Evolutionary conservation across 257 asterid species (phyloP), one percentile per base, ranked within the genome.

Genomic region (Solanum rostratum): DNA sequence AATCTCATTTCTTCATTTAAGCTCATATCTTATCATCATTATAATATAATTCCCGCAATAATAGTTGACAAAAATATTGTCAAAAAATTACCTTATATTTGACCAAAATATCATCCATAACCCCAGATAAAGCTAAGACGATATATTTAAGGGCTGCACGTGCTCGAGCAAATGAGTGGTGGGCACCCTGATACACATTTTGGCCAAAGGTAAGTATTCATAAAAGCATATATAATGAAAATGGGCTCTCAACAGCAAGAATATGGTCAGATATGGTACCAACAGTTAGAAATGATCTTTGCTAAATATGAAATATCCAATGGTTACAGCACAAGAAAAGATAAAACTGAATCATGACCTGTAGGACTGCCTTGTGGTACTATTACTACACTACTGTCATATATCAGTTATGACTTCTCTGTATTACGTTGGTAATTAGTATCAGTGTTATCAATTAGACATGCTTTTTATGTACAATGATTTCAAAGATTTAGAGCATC

Each of bases 121-220:
- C 91, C 30, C 97, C 99, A 88, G 99, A 97, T 76, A 97, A 88
- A 16, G 97, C 98, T 88, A 97, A 87, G 87, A 97, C 92, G 79
- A 95, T 88, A 83, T 92, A 97, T 88, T 93, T 97, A 90, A 97
- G 94, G 86, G 98, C 98, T 18, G 99, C 97, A 84, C 96, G 94
- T 86, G 96, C 97, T 89, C 93, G 97, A 85, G 93, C 84, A 88
- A 91, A 86, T 55, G 95, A 93, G 83, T 68, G 52, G 30, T 88
- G 93, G 85, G 96, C 90, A 87, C 96, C 97, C 99, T 97, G 94
- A 85, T 57, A 86, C 80, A 82, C 49, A 73, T 76, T 22, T 46
- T 74, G 22, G 55, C 7, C 81, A 76, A 24, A 49, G 43, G 15
- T 76, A 70, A 86, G 71, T 20, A 73, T 30, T 80, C 83, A 55